phyloP scores from a whole-genome alignment of 306 rosid species.

The Medicago ruthenica region DNA sequence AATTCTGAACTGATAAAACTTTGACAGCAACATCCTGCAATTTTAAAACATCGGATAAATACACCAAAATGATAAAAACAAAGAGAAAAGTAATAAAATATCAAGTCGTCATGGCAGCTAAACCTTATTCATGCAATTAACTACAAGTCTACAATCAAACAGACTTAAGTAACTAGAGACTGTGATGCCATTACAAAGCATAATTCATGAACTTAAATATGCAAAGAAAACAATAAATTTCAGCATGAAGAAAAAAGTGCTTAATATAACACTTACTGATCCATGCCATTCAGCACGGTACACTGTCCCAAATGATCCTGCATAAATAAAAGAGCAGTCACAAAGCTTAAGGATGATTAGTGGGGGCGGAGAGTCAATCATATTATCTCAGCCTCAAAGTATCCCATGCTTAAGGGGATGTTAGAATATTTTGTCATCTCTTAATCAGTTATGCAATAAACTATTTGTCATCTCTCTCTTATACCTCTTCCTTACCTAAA shows the following conservation, averaged over 20 bases:
- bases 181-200: background rate
- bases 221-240: constrained; percentile 22
- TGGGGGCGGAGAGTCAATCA: too few species aligned
- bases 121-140: background rate
- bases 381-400: too few species aligned
- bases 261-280: constrained; percentile 64
- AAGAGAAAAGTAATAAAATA: constrained; percentile 12
- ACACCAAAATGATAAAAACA: background rate
- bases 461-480: too few species aligned
- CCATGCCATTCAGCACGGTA: constrained; percentile 98
- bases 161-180: constrained; percentile 3
- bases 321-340: constrained; percentile 35
- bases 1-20: constrained; percentile 83
- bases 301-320: constrained; percentile 98
- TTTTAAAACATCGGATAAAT: constrained; percentile 1
- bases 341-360: too few species aligned
- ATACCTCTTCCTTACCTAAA: too few species aligned
- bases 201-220: constrained; percentile 7
- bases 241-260: background rate
- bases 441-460: too few species aligned
- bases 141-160: background rate
- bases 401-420: too few species aligned
- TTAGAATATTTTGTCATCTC: too few species aligned
- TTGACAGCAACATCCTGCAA: constrained; percentile 97
- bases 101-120: constrained; percentile 10